phyloP scores from a whole-genome alignment of 441 rosid species.

The Bruguiera hainesii region DNA sequence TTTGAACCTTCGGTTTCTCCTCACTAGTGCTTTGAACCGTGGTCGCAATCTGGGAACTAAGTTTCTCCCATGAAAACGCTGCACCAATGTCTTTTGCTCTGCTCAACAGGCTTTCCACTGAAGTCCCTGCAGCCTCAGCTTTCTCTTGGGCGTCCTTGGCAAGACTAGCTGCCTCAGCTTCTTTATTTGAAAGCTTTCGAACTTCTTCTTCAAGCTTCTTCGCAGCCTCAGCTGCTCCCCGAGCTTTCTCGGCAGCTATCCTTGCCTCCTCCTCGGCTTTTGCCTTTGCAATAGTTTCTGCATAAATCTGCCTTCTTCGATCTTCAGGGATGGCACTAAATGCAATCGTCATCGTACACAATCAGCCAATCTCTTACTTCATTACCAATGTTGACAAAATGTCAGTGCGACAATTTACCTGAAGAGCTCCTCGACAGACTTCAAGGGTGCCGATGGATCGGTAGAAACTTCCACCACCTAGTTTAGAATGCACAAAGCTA shows the following conservation, averaged over 20 bases:
- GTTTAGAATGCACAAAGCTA: constrained; percentile 1
- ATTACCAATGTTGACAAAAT: not conserved
- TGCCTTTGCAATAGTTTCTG: constrained; percentile 60
- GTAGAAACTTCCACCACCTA: constrained; percentile 84
- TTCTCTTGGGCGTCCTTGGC: constrained; percentile 61
- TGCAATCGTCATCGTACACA: not conserved
- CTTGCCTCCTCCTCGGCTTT: constrained; percentile 68
- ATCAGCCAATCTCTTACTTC: not conserved
- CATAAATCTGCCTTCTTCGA: constrained; percentile 71
- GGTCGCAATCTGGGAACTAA: constrained; percentile 59
- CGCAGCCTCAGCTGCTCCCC: constrained; percentile 50
- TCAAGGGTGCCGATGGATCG: constrained; percentile 64
- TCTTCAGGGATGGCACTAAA: constrained; percentile 81
- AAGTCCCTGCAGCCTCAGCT: constrained; percentile 51
- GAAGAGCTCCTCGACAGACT: constrained; percentile 69
- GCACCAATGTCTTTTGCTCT: constrained; percentile 68
- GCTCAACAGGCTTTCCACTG: constrained; percentile 45
- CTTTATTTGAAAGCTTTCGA: constrained; percentile 52
- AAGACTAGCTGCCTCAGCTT: constrained; percentile 47
- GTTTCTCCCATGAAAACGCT: constrained; percentile 66
- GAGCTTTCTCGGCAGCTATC: constrained; percentile 54
- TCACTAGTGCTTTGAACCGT: constrained; percentile 40
- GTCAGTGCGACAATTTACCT: constrained; percentile 39
- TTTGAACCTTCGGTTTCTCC: constrained; percentile 51
- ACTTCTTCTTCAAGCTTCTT: constrained; percentile 49